A percentile compares a stretch with the other conserved stretches of the same genome.
These are phyloP conservation scores for Lepidopterella palustris DNA, from an alignment of 495 filamentous ascomycete species.

Conservation along the genomic window DNA sequence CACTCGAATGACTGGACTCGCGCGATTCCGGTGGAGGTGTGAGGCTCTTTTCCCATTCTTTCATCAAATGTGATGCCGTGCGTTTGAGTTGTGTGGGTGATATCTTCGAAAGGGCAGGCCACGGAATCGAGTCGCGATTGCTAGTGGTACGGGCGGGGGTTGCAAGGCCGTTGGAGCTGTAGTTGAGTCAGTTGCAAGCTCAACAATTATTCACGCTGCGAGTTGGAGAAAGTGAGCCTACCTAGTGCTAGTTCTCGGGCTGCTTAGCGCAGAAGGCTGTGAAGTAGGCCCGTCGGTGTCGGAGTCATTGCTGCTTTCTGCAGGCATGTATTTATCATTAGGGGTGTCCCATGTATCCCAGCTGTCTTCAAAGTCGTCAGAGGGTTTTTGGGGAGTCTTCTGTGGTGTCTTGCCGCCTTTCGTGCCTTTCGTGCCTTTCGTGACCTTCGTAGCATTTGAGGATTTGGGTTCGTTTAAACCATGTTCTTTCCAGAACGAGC, in stretches of 20 bases:
- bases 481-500: conserved; percentile 36
- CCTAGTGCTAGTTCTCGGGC: conserved; percentile 28
- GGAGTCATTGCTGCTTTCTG: conserved; percentile 17
- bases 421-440: conserved; percentile 23
- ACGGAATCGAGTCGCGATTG: conserved; percentile 59
- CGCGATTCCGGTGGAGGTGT: conserved; percentile 29
- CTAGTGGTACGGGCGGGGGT: conserved; percentile 3
- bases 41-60: conserved; percentile 62
- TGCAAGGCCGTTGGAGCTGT: conserved; percentile 21
- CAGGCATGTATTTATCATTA: conserved; percentile 20
- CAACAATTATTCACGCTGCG: too few species aligned
- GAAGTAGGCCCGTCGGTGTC: conserved; percentile 25
- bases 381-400: conserved; percentile 10
- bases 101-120: conserved; percentile 58
- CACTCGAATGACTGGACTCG: conserved; percentile 12
- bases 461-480: conserved; percentile 28
- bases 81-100: conserved; percentile 60
- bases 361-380: conserved; percentile 19
- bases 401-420: conserved; percentile 20
- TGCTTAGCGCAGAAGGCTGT: conserved; percentile 23
- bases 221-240: conserved; percentile 22
- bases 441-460: conserved; percentile 18
- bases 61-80: conserved; percentile 67
- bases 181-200: too few species aligned
- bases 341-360: conserved; percentile 37